Evolutionary conservation across 805 yeast genomes (phyloP).

Genomic region (Yarrowia sp.): DNA sequence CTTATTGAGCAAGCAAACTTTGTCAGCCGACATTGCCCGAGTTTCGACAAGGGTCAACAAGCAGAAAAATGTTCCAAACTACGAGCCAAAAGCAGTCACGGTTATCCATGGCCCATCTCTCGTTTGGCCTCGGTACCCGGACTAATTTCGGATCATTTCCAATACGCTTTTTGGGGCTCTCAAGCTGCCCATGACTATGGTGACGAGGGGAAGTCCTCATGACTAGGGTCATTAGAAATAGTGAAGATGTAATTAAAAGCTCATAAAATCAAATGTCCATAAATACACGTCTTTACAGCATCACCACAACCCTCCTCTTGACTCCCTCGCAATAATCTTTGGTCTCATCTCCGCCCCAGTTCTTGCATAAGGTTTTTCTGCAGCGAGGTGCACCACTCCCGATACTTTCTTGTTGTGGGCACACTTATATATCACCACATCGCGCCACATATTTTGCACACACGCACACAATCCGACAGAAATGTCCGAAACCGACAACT

Average conservation of each 20-base stretch:
- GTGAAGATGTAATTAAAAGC: neutral
- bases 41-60: neutral
- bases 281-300: too few relatives aligned
- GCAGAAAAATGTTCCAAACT: neutral
- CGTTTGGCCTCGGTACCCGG: slow-evolving; percentile 6
- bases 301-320: neutral
- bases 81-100: neutral
- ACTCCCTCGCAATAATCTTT: neutral
- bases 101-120: neutral
- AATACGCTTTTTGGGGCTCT: slow-evolving; percentile 4
- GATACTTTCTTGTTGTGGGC: neutral
- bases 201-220: neutral
- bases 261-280: too few relatives aligned
- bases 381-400: slow-evolving; percentile 22
- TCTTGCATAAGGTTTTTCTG: neutral
- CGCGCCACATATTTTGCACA: neutral
- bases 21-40: slow-evolving; percentile 16
- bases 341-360: slow-evolving; percentile 7
- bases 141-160: slow-evolving; percentile 22
- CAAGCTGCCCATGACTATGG: neutral
- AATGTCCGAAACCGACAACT: slow-evolving; percentile 22
- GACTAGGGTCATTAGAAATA: neutral
- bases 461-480: neutral
- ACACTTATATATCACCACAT: neutral
- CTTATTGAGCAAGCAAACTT: slow-evolving; percentile 18